Conservation (phyloP, 768 basidiomycete genomes). For the Leccinum uliginosum region DNA sequence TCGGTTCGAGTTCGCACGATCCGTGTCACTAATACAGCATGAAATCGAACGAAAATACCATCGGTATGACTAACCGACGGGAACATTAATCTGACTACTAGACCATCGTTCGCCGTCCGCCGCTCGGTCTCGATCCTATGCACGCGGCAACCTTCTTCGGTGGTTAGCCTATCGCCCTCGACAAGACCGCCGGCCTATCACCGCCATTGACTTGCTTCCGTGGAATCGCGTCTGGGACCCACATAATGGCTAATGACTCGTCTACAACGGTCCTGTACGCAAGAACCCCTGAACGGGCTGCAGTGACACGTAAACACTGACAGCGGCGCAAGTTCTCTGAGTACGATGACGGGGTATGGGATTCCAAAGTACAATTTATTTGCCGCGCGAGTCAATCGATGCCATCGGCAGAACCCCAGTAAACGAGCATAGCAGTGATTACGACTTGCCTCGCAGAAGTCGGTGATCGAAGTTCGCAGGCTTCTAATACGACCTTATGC, state of each 20-base stretch:
- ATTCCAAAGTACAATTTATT: conserved; percentile 16
- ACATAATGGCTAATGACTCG: conserved; percentile 6
- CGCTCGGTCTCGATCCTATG: conserved; percentile 11
- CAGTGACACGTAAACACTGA: conserved; percentile 28
- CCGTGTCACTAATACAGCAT: conserved; percentile 4
- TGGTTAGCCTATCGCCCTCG: conserved; percentile 7
- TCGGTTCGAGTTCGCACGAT: conserved; percentile 1
- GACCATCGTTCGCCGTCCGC: conserved; percentile 1
- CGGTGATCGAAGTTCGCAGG: conserved; percentile 8
- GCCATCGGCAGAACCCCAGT: conserved; percentile 26
- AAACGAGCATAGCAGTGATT: conserved; percentile 11
- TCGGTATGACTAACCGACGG: conserved; percentile 9
- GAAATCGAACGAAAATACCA: conserved; percentile 6
- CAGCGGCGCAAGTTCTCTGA: conserved; percentile 23
- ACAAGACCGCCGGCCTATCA: conserved; percentile 20
- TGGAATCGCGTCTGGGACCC: conserved; percentile 15
- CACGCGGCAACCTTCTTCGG: conserved; percentile 20
- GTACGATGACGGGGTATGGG: conserved; percentile 13
- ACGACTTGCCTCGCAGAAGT: conserved; percentile 14
- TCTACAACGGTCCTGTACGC: conserved; percentile 7
- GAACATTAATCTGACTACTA: conserved; percentile 1
- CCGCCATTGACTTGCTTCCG: conserved; percentile 22
- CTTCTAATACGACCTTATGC: conserved; percentile 17
- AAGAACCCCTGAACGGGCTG: conserved; percentile 5
- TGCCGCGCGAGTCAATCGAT: conserved; percentile 25